Conservation (phyloP, 2,329 filamentous ascomycete genomes). For the Teratosphaeria viscida region DNA sequence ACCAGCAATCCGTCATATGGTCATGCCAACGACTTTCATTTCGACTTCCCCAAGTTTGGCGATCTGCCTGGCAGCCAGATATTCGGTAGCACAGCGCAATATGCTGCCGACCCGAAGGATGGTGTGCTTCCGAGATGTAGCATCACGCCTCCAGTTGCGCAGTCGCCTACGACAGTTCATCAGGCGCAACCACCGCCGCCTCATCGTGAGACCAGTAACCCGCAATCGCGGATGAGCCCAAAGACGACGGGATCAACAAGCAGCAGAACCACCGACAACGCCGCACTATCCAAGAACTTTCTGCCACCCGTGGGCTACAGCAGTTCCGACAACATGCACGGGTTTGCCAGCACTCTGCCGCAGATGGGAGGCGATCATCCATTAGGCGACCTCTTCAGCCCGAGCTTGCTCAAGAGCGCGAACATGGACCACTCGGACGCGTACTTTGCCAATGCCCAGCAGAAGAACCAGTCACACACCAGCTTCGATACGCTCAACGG, state of each 20-base stretch:
- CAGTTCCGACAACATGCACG: conserved; percentile 25
- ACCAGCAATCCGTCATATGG: conserved; percentile 13
- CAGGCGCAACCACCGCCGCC: neutral
- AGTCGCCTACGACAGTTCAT: conserved; percentile 9
- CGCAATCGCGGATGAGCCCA: conserved; percentile 24
- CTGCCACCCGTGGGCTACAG: conserved; percentile 21
- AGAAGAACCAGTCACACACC: conserved; percentile 7
- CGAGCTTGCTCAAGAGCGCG: conserved; percentile 40
- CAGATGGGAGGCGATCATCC: conserved; percentile 27
- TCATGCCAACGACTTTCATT: conserved; percentile 60
- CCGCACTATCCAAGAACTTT: conserved; percentile 6
- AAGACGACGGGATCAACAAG: conserved; percentile 7
- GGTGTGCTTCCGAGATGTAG: conserved; percentile 25
- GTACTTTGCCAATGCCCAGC: conserved; percentile 12
- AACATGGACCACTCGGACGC: conserved; percentile 25
- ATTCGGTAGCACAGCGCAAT: conserved; percentile 24
- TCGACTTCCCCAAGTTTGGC: conserved; percentile 93
- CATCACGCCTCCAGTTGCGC: conserved; percentile 15
- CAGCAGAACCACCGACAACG: conserved; percentile 15
- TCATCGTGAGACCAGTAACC: conserved; percentile 14
- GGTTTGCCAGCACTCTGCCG: conserved; percentile 24
- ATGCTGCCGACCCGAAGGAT: conserved; percentile 25
- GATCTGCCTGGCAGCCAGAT: conserved; percentile 50
- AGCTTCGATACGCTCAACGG: conserved; percentile 22
- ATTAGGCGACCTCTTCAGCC: conserved; percentile 51